phyloP scores from a whole-genome alignment of 1,284 basidiomycete species.

The Rhodotorula sp. region DNA sequence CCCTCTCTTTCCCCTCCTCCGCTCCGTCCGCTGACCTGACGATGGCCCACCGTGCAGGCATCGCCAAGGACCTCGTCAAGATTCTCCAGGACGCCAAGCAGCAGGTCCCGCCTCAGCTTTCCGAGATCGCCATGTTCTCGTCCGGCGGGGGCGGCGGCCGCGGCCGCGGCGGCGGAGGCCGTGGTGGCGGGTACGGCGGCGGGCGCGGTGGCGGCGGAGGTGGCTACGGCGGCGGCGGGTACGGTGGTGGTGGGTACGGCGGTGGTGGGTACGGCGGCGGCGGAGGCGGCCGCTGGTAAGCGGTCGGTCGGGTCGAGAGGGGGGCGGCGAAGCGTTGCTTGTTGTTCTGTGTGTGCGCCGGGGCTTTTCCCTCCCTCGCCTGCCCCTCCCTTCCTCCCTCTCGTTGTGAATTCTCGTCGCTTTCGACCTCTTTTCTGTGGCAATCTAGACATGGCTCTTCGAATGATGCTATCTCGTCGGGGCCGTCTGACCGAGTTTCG shows the following conservation, averaged over 20 bases:
- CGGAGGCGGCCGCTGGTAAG: not conserved
- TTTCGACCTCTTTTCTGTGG: not conserved
- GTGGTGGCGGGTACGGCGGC: slow-evolving; percentile 47
- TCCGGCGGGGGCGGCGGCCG: slow-evolving; percentile 48
- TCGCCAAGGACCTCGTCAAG: slow-evolving; percentile 83
- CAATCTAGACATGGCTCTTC: not conserved
- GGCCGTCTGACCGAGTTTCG: not conserved
- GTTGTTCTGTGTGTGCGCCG: not conserved
- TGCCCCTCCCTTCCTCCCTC: not conserved
- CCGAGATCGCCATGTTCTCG: slow-evolving; percentile 88
- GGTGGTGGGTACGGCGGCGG: slow-evolving; percentile 6
- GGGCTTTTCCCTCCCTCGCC: not conserved
- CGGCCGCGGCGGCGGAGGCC: slow-evolving; percentile 56
- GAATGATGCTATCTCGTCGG: not conserved
- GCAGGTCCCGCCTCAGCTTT: slow-evolving; percentile 80
- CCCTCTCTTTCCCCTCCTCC: too few species aligned
- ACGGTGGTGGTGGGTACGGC: slow-evolving; percentile 1
- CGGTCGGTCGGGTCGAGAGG: not conserved
- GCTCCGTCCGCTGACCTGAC: not conserved
- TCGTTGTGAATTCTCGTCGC: too few species aligned
- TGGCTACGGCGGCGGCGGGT: not conserved
- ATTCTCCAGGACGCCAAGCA: slow-evolving; percentile 92
- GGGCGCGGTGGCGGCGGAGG: slow-evolving; percentile 34
- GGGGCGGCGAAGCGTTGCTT: too few species aligned
- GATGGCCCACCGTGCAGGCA: slow-evolving; percentile 67